Conservation (phyloP, 23 red algal genomes). For the Agarophyton chilense region DNA sequence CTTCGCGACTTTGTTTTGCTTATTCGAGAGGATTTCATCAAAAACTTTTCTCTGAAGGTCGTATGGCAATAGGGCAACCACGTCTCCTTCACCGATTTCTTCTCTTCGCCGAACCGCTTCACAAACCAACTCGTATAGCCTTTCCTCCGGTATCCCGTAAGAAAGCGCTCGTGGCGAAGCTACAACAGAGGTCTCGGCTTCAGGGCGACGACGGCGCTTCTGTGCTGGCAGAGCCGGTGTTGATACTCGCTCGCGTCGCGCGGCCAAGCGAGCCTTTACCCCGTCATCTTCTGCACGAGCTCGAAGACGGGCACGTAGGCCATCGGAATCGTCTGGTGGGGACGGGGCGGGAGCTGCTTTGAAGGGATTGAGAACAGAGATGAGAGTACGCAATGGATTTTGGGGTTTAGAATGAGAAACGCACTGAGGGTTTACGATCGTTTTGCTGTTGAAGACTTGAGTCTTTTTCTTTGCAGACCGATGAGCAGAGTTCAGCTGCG, state of each 20-base stretch:
- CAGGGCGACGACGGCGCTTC: slow-evolving; percentile 27
- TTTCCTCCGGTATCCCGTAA: slow-evolving; percentile 23
- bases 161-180: not conserved
- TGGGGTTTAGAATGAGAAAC: slow-evolving; percentile 9
- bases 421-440: slow-evolving; percentile 4
- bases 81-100: slow-evolving; percentile 13
- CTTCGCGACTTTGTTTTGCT: not conserved
- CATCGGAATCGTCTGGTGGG: not conserved
- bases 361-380: not conserved
- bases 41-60: slow-evolving; percentile 45
- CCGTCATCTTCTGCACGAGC: slow-evolving; percentile 43
- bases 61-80: slow-evolving; percentile 51
- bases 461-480: not conserved
- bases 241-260: slow-evolving; percentile 5
- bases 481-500: not conserved
- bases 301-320: not conserved
- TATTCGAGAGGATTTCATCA: slow-evolving; percentile 25
- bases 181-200: not conserved
- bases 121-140: slow-evolving; percentile 20
- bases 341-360: not conserved
- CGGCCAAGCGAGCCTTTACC: slow-evolving; percentile 30
- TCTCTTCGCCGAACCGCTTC: slow-evolving; percentile 26
- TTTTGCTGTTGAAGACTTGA: not conserved
- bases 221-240: not conserved
- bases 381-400: slow-evolving; percentile 8